Conservation (phyloP, 208 protist genomes). For the Spongospora subterranea region DNA sequence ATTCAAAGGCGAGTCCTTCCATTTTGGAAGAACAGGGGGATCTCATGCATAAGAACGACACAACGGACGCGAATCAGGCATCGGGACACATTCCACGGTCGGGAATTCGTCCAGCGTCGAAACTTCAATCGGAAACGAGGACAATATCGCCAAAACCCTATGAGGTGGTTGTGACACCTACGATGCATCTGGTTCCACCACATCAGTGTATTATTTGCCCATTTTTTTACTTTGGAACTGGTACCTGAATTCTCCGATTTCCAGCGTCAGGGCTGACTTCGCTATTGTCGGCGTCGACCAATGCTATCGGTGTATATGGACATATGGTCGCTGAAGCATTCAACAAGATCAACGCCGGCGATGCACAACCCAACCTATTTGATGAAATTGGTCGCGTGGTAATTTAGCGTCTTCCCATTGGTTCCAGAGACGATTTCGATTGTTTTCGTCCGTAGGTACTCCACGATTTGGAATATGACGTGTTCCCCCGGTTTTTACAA, state of each 20-base stretch:
- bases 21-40: neutral
- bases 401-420: neutral
- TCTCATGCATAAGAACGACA: neutral
- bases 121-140: too few species aligned
- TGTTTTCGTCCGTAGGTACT: slow-evolving; percentile 2
- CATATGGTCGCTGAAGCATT: neutral
- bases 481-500: slow-evolving; percentile 58
- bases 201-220: too few species aligned
- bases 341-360: neutral
- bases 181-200: too few species aligned
- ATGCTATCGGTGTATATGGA: slow-evolving; percentile 52
- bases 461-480: slow-evolving; percentile 60
- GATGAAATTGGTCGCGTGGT: slow-evolving; percentile 13
- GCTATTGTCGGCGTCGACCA: neutral
- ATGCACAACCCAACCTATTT: slow-evolving; percentile 12
- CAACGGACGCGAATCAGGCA: too few species aligned
- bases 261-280: neutral
- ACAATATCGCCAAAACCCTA: too few species aligned
- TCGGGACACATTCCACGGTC: too few species aligned
- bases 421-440: neutral
- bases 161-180: too few species aligned
- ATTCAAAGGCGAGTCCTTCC: neutral
- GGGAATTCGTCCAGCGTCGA: too few species aligned
- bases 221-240: neutral
- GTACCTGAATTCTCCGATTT: neutral